Conservation (phyloP, 2,329 filamentous ascomycete genomes). For the Myriangium duriaei region DNA sequence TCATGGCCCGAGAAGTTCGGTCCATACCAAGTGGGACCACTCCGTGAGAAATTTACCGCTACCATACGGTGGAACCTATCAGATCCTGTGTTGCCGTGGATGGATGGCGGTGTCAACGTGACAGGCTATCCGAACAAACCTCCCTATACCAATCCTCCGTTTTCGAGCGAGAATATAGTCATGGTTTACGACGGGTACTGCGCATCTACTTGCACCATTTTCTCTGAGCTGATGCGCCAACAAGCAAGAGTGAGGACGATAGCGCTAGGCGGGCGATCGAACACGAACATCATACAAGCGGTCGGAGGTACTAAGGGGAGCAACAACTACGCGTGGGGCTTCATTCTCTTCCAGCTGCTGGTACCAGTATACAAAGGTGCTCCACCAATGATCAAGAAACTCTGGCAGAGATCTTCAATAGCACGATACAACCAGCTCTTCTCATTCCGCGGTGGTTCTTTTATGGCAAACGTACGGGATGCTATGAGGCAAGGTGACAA, state of each 20-base stretch:
- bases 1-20: conserved; percentile 37
- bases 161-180: conserved; percentile 45
- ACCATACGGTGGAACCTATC: conserved; percentile 42
- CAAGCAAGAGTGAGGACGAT: conserved; percentile 32
- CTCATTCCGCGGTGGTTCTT: conserved; percentile 15
- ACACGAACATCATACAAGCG: conserved; percentile 30
- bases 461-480: conserved; percentile 20
- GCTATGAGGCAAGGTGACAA: conserved; percentile 23
- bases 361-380: conserved; percentile 15
- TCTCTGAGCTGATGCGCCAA: conserved; percentile 32
- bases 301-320: conserved; percentile 34
- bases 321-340: conserved; percentile 18
- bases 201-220: conserved; percentile 35
- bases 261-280: conserved; percentile 30
- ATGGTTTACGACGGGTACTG: conserved; percentile 36
- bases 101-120: conserved; percentile 26
- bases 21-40: conserved; percentile 25
- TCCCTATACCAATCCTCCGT: conserved; percentile 39
- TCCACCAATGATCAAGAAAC: conserved; percentile 9
- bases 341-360: conserved; percentile 16
- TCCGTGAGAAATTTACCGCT: conserved; percentile 44
- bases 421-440: conserved; percentile 19
- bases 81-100: conserved; percentile 29
- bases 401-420: conserved; percentile 18
- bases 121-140: conserved; percentile 38